A percentile compares a stretch with the other conserved stretches of the same genome.
These are phyloP conservation scores for Vaccinium vitisidaea DNA, from an alignment of 148 eudicot genomes.

Conservation along the genomic window DNA sequence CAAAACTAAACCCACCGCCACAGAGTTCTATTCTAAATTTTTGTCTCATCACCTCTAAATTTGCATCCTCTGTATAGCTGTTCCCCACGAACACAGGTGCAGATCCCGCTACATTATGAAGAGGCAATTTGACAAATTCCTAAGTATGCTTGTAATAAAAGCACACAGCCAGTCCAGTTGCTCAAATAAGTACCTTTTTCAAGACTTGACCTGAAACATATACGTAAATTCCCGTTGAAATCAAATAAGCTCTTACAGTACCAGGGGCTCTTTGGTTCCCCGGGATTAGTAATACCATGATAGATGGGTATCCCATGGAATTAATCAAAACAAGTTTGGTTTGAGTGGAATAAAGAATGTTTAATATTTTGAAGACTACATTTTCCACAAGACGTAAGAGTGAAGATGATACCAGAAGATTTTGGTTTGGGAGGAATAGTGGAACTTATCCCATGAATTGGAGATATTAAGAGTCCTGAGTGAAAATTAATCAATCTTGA, in stretches of 20 bases:
- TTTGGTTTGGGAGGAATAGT: too few species aligned
- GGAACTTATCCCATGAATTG: not conserved
- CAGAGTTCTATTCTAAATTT: not conserved
- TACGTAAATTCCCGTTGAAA: not conserved
- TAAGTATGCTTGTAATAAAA: not conserved
- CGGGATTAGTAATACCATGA: not conserved
- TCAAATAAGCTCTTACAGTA: not conserved
- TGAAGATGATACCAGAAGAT: not conserved
- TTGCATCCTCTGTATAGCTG: not conserved
- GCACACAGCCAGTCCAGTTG: not conserved
- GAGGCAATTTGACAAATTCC: not conserved
- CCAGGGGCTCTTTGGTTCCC: not conserved
- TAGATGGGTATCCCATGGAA: not conserved
- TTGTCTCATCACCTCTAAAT: not conserved
- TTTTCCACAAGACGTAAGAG: not conserved
- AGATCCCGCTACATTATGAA: not conserved
- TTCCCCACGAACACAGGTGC: not conserved
- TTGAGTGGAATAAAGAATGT: not conserved
- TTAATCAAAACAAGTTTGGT: not conserved
- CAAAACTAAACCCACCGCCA: not conserved
- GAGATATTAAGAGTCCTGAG: not conserved
- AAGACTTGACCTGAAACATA: not conserved
- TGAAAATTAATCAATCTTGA: not conserved
- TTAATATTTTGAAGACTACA: not conserved
- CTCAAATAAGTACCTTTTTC: not conserved